Evolutionary conservation across 2,329 filamentous ascomycete species (phyloP).

Genomic region (Leptographium procerum): DNA sequence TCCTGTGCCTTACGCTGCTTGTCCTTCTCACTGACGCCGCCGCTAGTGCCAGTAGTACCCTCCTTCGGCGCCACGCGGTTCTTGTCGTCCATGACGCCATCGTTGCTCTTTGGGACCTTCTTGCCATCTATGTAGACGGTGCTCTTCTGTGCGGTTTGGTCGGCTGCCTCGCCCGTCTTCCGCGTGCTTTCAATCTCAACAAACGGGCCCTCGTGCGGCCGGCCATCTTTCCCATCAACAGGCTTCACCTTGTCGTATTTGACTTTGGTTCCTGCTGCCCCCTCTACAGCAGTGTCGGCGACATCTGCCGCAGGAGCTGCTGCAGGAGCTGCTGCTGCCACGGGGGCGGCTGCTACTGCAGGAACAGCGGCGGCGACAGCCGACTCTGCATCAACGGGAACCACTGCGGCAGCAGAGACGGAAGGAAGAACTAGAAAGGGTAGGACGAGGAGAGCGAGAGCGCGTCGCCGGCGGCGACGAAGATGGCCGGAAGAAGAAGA

Average conservation of each 20-base stretch:
- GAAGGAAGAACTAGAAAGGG: slow-evolving; percentile 10
- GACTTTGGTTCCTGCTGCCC: slow-evolving; percentile 16
- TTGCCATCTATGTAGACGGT: slow-evolving; percentile 45
- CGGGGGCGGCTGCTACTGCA: background rate
- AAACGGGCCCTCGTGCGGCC: slow-evolving; percentile 79
- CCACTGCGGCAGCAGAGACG: slow-evolving; percentile 4
- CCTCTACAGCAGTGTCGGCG: background rate
- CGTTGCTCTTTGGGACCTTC: slow-evolving; percentile 51
- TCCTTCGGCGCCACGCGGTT: slow-evolving; percentile 64
- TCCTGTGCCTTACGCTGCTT: slow-evolving; percentile 63
- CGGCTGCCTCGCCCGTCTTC: slow-evolving; percentile 29
- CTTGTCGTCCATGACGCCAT: slow-evolving; percentile 91
- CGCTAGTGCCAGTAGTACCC: slow-evolving; percentile 79
- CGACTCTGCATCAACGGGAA: background rate
- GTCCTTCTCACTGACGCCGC: slow-evolving; percentile 78
- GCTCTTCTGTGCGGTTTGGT: slow-evolving; percentile 35
- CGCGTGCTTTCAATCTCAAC: slow-evolving; percentile 42
- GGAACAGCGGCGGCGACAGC: slow-evolving; percentile 1
- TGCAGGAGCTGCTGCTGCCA: background rate
- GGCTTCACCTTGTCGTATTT: slow-evolving; percentile 60
- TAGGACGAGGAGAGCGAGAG: slow-evolving; percentile 8
- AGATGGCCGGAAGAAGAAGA: background rate
- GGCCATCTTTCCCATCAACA: slow-evolving; percentile 85
- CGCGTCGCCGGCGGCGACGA: slow-evolving; percentile 6
- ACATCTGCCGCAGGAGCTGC: background rate